Conservation (phyloP, 2,329 filamentous ascomycete species). For the Clonostachys rhizophaga region DNA sequence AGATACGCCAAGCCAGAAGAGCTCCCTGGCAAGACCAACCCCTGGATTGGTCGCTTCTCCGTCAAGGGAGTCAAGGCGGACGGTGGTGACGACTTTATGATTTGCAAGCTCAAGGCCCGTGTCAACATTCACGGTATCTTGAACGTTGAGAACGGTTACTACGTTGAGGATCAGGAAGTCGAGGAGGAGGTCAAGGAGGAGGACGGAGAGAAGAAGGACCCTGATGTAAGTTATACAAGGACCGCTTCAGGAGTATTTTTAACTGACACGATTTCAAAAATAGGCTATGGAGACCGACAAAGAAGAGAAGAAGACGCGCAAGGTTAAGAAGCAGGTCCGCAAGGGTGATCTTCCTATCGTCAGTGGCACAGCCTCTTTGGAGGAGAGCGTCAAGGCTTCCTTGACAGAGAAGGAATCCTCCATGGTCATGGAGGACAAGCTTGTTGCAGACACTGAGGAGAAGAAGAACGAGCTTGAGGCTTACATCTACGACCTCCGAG, state of each 20-base stretch:
- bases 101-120: constrained; percentile 98
- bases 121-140: constrained; percentile 95
- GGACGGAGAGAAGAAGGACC: constrained; percentile 53
- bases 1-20: constrained; percentile 83
- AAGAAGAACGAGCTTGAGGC: constrained; percentile 99
- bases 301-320: constrained; percentile 81
- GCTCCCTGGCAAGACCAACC: constrained; percentile 83
- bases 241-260: not conserved
- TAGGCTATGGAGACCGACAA: constrained; percentile 86
- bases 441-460: constrained; percentile 95
- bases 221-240: constrained; percentile 58
- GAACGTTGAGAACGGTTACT: constrained; percentile 96
- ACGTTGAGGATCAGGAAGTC: constrained; percentile 94
- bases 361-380: constrained; percentile 76
- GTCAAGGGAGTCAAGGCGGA: constrained; percentile 97
- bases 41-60: constrained; percentile 96
- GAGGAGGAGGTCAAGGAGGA: constrained; percentile 81
- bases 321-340: constrained; percentile 98
- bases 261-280: constrained; percentile 2
- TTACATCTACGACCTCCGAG: constrained; percentile 93
- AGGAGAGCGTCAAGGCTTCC: constrained; percentile 60
- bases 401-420: constrained; percentile 75
- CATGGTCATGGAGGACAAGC: constrained; percentile 98
- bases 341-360: constrained; percentile 93
- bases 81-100: constrained; percentile 96